Conservation (phyloP, 306 rosid species). For the Casuarina cunninghamiana region DNA sequence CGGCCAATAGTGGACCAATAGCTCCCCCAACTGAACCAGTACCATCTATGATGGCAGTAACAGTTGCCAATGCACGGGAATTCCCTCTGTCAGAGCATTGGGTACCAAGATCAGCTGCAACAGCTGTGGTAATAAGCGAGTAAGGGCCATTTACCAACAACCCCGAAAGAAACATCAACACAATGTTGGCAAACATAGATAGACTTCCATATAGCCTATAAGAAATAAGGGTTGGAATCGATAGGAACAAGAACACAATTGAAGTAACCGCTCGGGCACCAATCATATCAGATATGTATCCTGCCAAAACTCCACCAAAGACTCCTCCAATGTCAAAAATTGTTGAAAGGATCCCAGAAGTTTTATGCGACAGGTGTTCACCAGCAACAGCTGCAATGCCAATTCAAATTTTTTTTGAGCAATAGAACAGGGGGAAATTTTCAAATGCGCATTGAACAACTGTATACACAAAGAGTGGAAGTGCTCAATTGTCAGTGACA, state of each 20-base stretch:
- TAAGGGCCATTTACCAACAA: conserved; percentile 67
- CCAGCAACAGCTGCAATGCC: conserved; percentile 76
- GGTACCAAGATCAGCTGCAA: conserved; percentile 88
- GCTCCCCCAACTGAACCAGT: conserved; percentile 94
- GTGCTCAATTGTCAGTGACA: background rate
- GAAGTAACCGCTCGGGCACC: conserved; percentile 91
- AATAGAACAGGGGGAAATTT: background rate
- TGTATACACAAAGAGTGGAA: background rate
- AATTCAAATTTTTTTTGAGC: conserved; percentile 10
- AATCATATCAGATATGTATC: conserved; percentile 75
- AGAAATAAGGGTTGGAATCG: conserved; percentile 75
- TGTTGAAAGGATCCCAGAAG: conserved; percentile 85
- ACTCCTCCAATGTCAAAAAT: conserved; percentile 90
- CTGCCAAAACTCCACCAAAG: conserved; percentile 82
- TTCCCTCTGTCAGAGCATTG: conserved; percentile 49
- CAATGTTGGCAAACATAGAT: conserved; percentile 61
- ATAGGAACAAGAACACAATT: conserved; percentile 62
- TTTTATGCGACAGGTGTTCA: conserved; percentile 67
- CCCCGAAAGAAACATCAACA: conserved; percentile 73
- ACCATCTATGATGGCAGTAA: conserved; percentile 89
- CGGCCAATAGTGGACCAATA: conserved; percentile 86
- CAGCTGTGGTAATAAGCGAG: conserved; percentile 85
- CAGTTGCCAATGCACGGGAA: conserved; percentile 83
- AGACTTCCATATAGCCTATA: conserved; percentile 73
- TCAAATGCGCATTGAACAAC: background rate